phyloP scores from a whole-genome alignment of 306 rosid species.

The Vachellia pachyceras region DNA sequence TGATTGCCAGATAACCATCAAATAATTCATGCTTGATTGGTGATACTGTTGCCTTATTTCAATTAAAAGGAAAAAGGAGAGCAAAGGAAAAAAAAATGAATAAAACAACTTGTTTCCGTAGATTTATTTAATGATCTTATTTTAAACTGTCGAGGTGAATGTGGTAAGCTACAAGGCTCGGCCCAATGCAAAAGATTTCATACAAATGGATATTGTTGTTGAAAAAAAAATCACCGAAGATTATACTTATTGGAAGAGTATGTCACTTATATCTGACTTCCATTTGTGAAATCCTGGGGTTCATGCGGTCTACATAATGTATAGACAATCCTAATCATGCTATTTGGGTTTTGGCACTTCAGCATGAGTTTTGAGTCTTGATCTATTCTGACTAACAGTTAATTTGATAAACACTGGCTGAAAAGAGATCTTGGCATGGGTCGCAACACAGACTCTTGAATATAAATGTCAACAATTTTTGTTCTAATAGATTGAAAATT shows the following conservation, averaged over 20 bases:
- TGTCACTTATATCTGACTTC: conserved; percentile 33
- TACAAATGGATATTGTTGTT: conserved; percentile 86
- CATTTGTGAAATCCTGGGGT: conserved; percentile 7
- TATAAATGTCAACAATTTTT: not conserved
- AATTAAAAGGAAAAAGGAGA: not conserved
- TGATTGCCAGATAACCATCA: conserved; percentile 76
- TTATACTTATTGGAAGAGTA: conserved; percentile 86
- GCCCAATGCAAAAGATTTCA: conserved; percentile 86
- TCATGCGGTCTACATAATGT: conserved; percentile 7
- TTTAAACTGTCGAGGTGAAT: conserved; percentile 68
- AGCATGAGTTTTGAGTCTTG: conserved; percentile 5
- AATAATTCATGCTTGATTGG: conserved; percentile 23
- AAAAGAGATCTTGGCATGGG: not conserved
- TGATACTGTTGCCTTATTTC: conserved; percentile 27
- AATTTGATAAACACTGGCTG: not conserved
- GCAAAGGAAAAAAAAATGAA: conserved; percentile 27
- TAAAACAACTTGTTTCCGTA: conserved; percentile 3
- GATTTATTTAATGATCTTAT: conserved; percentile 1
- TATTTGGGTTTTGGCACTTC: not conserved
- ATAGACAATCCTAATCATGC: not conserved
- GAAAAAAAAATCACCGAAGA: conserved; percentile 89
- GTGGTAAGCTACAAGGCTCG: conserved; percentile 87
- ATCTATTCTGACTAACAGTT: conserved; percentile 1
- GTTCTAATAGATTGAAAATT: not conserved
- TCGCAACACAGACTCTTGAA: not conserved